Base-by-base conservation (phyloP, 1,139 yeast genomes). In the Protomyces lactucae-debilis region DNA sequence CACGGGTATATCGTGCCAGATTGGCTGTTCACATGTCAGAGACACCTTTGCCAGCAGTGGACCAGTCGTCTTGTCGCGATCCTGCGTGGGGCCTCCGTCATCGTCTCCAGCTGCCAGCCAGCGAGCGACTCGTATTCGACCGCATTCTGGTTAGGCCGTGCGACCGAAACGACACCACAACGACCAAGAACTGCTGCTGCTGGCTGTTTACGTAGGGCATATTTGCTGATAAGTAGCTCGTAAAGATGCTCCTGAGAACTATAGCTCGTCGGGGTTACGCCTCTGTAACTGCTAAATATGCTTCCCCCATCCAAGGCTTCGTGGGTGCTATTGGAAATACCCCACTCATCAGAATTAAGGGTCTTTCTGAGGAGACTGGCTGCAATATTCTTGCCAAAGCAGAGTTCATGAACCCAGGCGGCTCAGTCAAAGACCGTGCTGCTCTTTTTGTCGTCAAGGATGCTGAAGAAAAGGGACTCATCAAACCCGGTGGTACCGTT, bases 361-460 rank as follows among this genome's bases (percentile, higher is more conserved):
- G 77, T 55, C 79, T 89, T 56, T 85, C 90, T 18, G 77, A 79
- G 43, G 81, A 82, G 69, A 76, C 85, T 21, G 90, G 90, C 10
- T 79, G 96, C 70, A 87, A 90, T 71, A 84, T 90, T 70, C 89
- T 84, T 73, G 97, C 89, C 61, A 90, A 90, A 74, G 95, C 95
- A 14, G 97, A 90, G 76, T 88, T 85, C 77, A 87, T 88, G 87
- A 90, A 91, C 76, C 97, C 97, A 1, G 97, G 97, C 57, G 97
- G 97, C 0, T 87, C 95, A 4, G 91, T 91, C 67, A 90, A 90
- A 74, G 97, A 90, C 74, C 81, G 97, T 66, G 97, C 97, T 6
- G 97, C 97, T 0, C 78, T 87, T 57, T 89, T 79, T 72, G 81
- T 91, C 65, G 79, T 90, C 66, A 81, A 86, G 71, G 92, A 87